Base-by-base conservation (phyloP, 2,329 filamentous ascomycete genomes). In the Aspergillus sp. region DNA sequence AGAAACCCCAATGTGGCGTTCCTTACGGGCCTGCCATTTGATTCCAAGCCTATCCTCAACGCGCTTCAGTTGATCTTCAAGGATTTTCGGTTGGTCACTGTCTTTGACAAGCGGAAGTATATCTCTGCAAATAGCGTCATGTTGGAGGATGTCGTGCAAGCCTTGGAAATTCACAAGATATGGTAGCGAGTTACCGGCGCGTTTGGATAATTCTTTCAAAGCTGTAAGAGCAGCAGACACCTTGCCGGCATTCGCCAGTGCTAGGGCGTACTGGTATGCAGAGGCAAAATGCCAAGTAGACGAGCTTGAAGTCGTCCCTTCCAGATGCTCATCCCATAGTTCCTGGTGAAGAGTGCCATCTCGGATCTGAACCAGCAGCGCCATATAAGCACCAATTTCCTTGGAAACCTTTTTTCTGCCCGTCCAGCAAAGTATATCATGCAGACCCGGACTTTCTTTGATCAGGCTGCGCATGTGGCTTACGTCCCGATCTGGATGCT, bases 31-130 rank as follows among this genome's bases (percentile, higher is more conserved):
- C 7, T 68, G 46, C 74, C 76, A 77, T 43, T 54, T 62, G 8
- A 76, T 56, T 6, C 75, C 75, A n/a, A 77, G 62, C 51, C 67
- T 69, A 22, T 50, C 61, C 54, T 78, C 76, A 55, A 78, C 68
- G 15, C 66, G 46, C n/a, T 56, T 15, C 7, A 77, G 59, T 43
- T 72, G 65, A 23, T 19, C 22, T 38, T 72, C 53, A 28, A 78
- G 64, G n/a, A 77, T 55, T 31, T 46, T 54, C 8, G 62, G 30
- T 23, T 68, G 69, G 19, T 74, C 67, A 25, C 64, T 41, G 4
- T 66, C 61, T 22, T 65, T 64, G 25, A 69, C 63, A 52, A 77
- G 59, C 8, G 65, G 61, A n/a, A 65, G 60, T 13, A 77, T 50
- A 3, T 59, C 48, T 45, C 67, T 60, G 2, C 64, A 49, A 7